phyloP scores from a whole-genome alignment of 305 asterid genomes.

The Fraxinus baroniana region DNA sequence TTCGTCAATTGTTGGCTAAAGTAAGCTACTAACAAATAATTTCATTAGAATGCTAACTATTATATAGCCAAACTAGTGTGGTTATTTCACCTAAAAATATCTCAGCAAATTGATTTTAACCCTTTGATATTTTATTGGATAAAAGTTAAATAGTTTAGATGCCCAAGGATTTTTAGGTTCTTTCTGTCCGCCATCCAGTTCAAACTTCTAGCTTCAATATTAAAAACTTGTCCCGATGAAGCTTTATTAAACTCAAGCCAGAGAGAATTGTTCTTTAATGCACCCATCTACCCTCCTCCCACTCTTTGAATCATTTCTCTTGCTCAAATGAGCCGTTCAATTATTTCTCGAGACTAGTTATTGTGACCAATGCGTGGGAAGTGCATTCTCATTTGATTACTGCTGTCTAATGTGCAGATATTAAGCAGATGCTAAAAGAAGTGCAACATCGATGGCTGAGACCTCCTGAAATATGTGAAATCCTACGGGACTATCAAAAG shows the following conservation, averaged over 20 bases:
- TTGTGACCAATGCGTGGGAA: not conserved
- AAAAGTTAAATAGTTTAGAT: not conserved
- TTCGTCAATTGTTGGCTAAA: not conserved
- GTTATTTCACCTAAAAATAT: not conserved
- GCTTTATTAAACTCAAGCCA: no score
- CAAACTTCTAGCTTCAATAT: not conserved
- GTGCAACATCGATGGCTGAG: conserved; percentile 88
- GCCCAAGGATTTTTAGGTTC: not conserved
- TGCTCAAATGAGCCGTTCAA: not conserved
- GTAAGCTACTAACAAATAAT: not conserved
- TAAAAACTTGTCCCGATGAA: no score
- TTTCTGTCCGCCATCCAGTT: not conserved
- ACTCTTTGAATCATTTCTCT: not conserved
- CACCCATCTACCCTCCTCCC: not conserved
- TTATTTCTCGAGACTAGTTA: not conserved
- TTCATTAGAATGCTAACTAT: not conserved
- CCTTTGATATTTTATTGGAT: not conserved
- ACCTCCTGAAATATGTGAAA: conserved; percentile 88
- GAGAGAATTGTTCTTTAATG: not conserved
- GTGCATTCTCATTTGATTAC: conserved; percentile 1
- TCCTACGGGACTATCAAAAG: conserved; percentile 59
- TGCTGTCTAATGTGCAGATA: conserved; percentile 49
- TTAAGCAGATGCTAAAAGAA: conserved; percentile 66
- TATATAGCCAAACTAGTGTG: not conserved
- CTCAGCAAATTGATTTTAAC: not conserved